Base-by-base conservation (phyloP, 1,284 basidiomycete species). In the Pseudozyma tsukubaensis region DNA sequence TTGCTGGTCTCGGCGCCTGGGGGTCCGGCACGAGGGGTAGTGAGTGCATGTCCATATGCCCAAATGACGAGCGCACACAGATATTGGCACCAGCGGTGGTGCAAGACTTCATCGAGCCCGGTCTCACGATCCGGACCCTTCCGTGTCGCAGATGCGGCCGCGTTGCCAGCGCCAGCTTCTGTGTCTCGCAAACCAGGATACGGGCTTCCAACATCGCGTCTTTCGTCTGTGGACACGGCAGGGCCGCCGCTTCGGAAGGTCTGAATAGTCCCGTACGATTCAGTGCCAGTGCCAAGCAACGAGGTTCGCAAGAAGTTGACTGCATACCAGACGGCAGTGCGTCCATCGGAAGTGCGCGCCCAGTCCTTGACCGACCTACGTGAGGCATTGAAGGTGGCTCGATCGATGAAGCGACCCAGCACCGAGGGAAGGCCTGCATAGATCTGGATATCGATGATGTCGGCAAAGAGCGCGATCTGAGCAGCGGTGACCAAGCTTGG, bases 381-480 rank as follows among this genome's bases (percentile, higher is more conserved):
- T 18, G 72, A 77, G 19, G 68, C 58, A 13, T 71, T 77, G 59
- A 79, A 75, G 7, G 76, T 76, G 14, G 59, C 61, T 9, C 71
- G 72, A 44, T 76, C 76, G 47, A 79, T 77, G 67, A 77, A 79
- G 48, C 75, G 70, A 8, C 76, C 77, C 3, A 79, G 61, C 16
- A 79, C 72, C 14, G 77, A 75, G 9, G 77, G 76, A 42, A 77
- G 60, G 5, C 68, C 76, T 4, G 77, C 71, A 42, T 73, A 72
- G 64, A 78, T 78, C 65, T 79, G 77, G 16, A 79, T 77, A 35
- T 76, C 76, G 43, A 78, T 64, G 24, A 74, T 70, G 35, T 79
- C 77, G 16, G 72, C 77, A 37, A 76, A 72, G 10, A 79, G 39
- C 12, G 71, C 69, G 12, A 79, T 65, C 55, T 79, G 76, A 16